Conservation (phyloP, 768 basidiomycete genomes). For the Russula sp. region DNA sequence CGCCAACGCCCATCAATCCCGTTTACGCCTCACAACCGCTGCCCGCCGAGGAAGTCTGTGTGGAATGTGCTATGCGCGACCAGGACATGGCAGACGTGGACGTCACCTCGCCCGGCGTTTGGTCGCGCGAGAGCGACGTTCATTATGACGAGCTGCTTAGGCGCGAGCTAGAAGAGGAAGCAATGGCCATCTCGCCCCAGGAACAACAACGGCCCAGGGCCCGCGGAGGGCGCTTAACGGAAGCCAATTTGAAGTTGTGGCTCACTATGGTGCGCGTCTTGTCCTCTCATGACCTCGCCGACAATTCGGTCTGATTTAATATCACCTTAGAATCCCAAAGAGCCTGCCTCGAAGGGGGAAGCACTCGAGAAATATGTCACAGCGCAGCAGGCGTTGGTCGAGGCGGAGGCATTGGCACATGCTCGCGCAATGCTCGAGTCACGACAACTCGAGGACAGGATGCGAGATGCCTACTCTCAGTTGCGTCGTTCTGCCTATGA, state of each 20-base stretch:
- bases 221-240: constrained; percentile 67
- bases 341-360: constrained; percentile 80
- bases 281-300: not conserved
- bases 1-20: constrained; percentile 58
- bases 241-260: constrained; percentile 81
- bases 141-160: constrained; percentile 72
- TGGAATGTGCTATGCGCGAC: constrained; percentile 98
- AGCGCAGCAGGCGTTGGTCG: constrained; percentile 73
- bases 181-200: constrained; percentile 49
- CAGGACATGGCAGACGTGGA: constrained; percentile 96
- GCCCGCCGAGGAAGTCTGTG: constrained; percentile 75
- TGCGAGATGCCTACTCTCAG: constrained; percentile 79
- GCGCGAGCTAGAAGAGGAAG: constrained; percentile 69
- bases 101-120: constrained; percentile 79
- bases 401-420: constrained; percentile 78
- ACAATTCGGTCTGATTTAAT: constrained; percentile 3
- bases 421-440: constrained; percentile 77
- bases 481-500: constrained; percentile 78
- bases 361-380: constrained; percentile 81
- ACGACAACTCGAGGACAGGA: constrained; percentile 65
- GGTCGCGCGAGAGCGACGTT: constrained; percentile 89
- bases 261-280: constrained; percentile 57
- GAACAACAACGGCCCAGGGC: constrained; percentile 57
- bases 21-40: constrained; percentile 51
- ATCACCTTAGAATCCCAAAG: constrained; percentile 75